phyloP scores from a whole-genome alignment of 2,329 filamentous ascomycete genomes.

The Domatiomyces globalis region DNA sequence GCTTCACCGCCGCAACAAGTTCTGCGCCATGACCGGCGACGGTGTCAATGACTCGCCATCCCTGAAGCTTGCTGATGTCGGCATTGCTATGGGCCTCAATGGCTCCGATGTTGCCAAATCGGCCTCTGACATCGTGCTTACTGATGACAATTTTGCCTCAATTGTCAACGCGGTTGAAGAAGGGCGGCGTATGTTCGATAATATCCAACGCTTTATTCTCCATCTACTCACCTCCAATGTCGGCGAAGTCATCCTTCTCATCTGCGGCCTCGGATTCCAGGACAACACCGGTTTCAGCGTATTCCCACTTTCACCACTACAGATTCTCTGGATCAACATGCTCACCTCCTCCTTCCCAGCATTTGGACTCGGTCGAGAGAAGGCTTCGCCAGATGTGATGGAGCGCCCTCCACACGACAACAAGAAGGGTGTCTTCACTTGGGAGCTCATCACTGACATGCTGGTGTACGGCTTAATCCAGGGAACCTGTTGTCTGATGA shows the following conservation, averaged over 20 bases:
- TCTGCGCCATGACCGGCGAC: conserved; percentile 79
- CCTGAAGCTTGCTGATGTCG: conserved; percentile 66
- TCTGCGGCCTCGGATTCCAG: conserved; percentile 46
- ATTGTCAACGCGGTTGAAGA: conserved; percentile 74
- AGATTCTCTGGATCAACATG: conserved; percentile 53
- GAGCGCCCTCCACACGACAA: conserved; percentile 40
- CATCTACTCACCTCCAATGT: conserved; percentile 43
- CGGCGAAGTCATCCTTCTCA: conserved; percentile 42
- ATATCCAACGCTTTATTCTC: conserved; percentile 62
- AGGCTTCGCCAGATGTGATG: conserved; percentile 41
- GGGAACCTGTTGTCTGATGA: conserved; percentile 35
- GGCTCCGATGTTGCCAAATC: conserved; percentile 78
- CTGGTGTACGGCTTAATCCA: conserved; percentile 39
- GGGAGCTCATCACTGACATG: conserved; percentile 41
- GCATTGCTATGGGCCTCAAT: conserved; percentile 75
- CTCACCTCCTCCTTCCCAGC: conserved; percentile 45
- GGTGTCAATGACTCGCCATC: conserved; percentile 79
- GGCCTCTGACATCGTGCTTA: conserved; percentile 46
- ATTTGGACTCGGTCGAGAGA: conserved; percentile 46
- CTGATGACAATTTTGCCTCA: conserved; percentile 77
- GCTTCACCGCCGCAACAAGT: conserved; percentile 59
- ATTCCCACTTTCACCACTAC: conserved; percentile 44
- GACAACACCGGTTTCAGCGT: conserved; percentile 39
- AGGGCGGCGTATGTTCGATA: conserved; percentile 73
- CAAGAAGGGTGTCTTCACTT: conserved; percentile 38